These are phyloP conservation scores for Xylaria sp. DNA, from an alignment of 2,329 filamentous ascomycete genomes.

Conservation along the genomic window DNA sequence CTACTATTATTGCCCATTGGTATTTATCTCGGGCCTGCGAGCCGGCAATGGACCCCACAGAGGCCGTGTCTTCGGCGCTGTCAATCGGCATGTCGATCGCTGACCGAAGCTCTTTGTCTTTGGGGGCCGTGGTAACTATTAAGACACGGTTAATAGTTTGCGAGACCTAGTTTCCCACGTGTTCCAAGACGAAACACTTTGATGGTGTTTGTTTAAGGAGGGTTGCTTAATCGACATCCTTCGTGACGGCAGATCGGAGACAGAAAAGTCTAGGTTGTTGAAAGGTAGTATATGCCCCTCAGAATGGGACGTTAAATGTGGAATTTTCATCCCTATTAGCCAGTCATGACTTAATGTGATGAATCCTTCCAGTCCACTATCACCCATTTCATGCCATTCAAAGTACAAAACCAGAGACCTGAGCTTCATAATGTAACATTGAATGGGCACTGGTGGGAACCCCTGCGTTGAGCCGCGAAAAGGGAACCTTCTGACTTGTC, in stretches of 20 bases:
- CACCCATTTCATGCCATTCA: slow-evolving; percentile 3
- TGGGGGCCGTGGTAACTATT: slow-evolving; percentile 10
- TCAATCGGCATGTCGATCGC: slow-evolving; percentile 27
- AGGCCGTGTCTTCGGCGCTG: slow-evolving; percentile 28
- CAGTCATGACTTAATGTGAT: slow-evolving; percentile 15
- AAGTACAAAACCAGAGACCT: slow-evolving; percentile 6
- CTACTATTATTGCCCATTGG: slow-evolving; percentile 1
- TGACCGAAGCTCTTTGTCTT: slow-evolving; percentile 34
- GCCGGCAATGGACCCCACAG: slow-evolving; percentile 29
- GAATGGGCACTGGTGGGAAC: slow-evolving; percentile 28
- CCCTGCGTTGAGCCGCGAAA: slow-evolving; percentile 33
- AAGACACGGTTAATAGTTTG: slow-evolving; percentile 10
- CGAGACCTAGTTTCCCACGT: slow-evolving; percentile 27
- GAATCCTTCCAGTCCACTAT: slow-evolving; percentile 25
- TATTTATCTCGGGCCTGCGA: slow-evolving; percentile 16
- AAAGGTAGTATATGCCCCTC: slow-evolving; percentile 23
- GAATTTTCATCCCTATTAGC: slow-evolving; percentile 12
- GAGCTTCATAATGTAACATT: slow-evolving; percentile 27
- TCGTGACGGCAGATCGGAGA: slow-evolving; percentile 5
- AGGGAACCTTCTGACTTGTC: slow-evolving; percentile 16
- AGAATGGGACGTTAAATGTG: slow-evolving; percentile 20
- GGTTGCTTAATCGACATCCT: slow-evolving; percentile 2
- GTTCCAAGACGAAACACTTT: not conserved
- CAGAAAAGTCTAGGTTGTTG: not conserved
- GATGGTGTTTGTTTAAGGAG: not conserved